phyloP scores from a whole-genome alignment of 2,329 filamentous ascomycete species.

The Coniochaeta sp. region DNA sequence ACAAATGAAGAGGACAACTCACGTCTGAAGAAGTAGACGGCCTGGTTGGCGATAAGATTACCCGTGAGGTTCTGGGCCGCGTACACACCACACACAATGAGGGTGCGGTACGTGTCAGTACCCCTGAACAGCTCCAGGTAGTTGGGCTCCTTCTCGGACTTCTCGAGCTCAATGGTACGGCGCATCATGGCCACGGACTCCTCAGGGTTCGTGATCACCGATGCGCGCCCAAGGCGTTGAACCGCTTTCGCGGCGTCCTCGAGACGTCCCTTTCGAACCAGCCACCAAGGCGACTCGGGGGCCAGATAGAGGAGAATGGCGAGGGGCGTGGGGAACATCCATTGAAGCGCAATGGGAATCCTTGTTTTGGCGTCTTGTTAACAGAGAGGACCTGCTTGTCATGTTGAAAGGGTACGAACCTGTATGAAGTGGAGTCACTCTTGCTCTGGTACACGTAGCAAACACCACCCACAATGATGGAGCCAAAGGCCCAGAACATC shows the following conservation, averaged over 20 bases:
- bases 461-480: constrained; percentile 50
- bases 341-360: no score
- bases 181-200: constrained; percentile 46
- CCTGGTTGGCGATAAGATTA: constrained; percentile 56
- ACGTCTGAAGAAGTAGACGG: constrained; percentile 52
- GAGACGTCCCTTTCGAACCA: no score
- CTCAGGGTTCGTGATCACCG: no score
- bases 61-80: constrained; percentile 54
- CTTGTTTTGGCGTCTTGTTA: not conserved
- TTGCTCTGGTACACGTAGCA: constrained; percentile 36
- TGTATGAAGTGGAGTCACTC: no score
- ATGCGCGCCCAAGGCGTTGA: constrained; percentile 24
- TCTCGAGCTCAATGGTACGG: constrained; percentile 50
- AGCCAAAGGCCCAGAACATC: constrained; percentile 58
- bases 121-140: constrained; percentile 46
- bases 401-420: constrained; percentile 47
- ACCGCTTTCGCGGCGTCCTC: constrained; percentile 36
- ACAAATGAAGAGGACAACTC: constrained; percentile 17
- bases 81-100: constrained; percentile 50
- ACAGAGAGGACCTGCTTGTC: constrained; percentile 50
- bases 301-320: constrained; percentile 40
- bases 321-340: constrained; percentile 28
- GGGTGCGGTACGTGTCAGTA: constrained; percentile 43
- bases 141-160: constrained; percentile 31
- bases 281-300: constrained; percentile 47